A percentile compares a stretch with the other conserved stretches of the same genome.
Evolutionary conservation across 1,284 basidiomycete genomes (phyloP).

Genomic region (Pseudozyma sp.): DNA sequence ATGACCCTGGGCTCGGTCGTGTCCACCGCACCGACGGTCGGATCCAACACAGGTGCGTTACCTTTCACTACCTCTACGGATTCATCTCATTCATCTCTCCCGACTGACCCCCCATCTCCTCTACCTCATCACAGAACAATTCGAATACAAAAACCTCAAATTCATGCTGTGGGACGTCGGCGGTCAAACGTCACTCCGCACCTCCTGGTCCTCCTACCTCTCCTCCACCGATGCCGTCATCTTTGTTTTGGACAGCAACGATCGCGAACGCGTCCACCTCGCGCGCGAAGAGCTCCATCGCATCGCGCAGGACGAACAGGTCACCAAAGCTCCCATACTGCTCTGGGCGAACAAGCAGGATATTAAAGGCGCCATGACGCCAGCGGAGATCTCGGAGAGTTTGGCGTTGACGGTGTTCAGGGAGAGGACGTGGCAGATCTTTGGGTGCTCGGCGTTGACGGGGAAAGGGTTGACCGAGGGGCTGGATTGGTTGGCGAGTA

Average conservation of each 20-base stretch:
- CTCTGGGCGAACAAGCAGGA: slow-evolving; percentile 73
- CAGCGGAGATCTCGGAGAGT: slow-evolving; percentile 71
- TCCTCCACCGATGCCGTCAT: slow-evolving; percentile 71
- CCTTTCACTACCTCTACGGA: neutral
- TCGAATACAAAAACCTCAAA: slow-evolving; percentile 72
- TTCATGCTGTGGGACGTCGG: slow-evolving; percentile 72
- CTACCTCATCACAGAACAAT: slow-evolving; percentile 31
- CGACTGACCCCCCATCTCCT: neutral
- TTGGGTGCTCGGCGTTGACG: slow-evolving; percentile 72
- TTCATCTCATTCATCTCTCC: neutral
- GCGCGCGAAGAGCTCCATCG: slow-evolving; percentile 71
- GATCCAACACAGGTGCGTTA: slow-evolving; percentile 67
- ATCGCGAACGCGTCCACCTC: slow-evolving; percentile 70
- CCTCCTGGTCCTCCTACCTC: slow-evolving; percentile 71
- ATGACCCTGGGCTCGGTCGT: slow-evolving; percentile 73
- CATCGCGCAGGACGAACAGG: slow-evolving; percentile 68
- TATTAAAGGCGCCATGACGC: slow-evolving; percentile 69
- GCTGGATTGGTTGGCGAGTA: slow-evolving; percentile 63
- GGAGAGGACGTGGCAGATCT: slow-evolving; percentile 72
- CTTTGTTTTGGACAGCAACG: slow-evolving; percentile 72
- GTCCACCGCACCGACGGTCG: slow-evolving; percentile 72
- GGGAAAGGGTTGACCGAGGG: slow-evolving; percentile 66
- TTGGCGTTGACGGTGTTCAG: slow-evolving; percentile 71
- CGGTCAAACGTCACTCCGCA: slow-evolving; percentile 71
- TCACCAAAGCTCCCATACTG: slow-evolving; percentile 70